Percentiles rank a stretch among this genome's conserved stretches.
Evolutionary conservation across 108 stramenopile genomes (phyloP).

Genomic region (Skeletonema marinoi): DNA sequence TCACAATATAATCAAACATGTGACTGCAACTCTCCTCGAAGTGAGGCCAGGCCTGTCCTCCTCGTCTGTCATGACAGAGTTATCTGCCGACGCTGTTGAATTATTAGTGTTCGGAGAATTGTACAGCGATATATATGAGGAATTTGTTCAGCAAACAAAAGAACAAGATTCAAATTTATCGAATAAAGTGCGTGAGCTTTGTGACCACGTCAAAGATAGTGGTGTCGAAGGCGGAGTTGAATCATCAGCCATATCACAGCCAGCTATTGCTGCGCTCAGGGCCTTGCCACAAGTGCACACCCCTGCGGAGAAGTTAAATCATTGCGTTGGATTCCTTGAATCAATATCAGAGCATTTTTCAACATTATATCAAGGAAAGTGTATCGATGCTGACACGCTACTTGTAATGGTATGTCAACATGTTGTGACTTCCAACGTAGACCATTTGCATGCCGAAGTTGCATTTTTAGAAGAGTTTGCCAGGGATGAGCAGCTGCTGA

Average conservation of each 20-base stretch:
- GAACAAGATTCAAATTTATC: constrained; percentile 43
- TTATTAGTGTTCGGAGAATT: constrained; percentile 81
- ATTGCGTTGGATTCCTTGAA: constrained; percentile 77
- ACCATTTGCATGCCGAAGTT: constrained; percentile 75
- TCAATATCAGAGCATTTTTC: constrained; percentile 70
- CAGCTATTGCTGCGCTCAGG: constrained; percentile 60
- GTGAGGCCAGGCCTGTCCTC: constrained; percentile 73
- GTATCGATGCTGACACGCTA: constrained; percentile 78
- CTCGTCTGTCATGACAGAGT: constrained; percentile 68
- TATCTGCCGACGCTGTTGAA: constrained; percentile 79
- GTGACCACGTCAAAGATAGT: not conserved
- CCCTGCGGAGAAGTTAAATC: constrained; percentile 69
- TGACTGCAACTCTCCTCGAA: constrained; percentile 83
- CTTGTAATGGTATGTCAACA: constrained; percentile 86
- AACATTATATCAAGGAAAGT: constrained; percentile 20
- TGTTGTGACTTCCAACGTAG: constrained; percentile 65
- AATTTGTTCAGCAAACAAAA: constrained; percentile 34
- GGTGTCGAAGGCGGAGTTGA: constrained; percentile 9
- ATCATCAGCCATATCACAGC: constrained; percentile 29
- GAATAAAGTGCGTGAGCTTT: constrained; percentile 52
- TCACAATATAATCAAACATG: constrained; percentile 85
- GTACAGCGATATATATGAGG: constrained; percentile 56
- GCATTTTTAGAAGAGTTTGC: constrained; percentile 91
- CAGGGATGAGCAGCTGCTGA: constrained; percentile 77
- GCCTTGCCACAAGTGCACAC: constrained; percentile 67